Conservation (phyloP, 106 monocot species). For the Allium sativum region DNA sequence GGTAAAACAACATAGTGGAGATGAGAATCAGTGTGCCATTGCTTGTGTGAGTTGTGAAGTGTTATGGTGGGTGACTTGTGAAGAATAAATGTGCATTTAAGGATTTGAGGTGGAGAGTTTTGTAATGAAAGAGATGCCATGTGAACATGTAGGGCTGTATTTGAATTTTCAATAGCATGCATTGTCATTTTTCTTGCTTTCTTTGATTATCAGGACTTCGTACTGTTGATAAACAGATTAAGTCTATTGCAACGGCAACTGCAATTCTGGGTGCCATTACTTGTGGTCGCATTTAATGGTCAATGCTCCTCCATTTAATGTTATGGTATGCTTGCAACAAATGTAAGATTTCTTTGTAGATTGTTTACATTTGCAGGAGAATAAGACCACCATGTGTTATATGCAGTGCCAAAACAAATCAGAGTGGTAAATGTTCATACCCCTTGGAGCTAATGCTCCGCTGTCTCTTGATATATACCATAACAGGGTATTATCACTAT, state of each 20-base stretch:
- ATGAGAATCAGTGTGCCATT: too few species aligned
- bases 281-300: background rate
- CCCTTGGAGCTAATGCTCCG: too few species aligned
- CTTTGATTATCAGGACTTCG: too few species aligned
- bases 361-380: too few species aligned
- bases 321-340: background rate
- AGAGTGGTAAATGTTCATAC: too few species aligned
- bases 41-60: background rate
- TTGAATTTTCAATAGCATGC: background rate
- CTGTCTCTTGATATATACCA: too few species aligned
- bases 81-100: slow-evolving; percentile 8
- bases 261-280: background rate
- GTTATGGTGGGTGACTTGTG: slow-evolving; percentile 5
- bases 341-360: too few species aligned
- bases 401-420: too few species aligned
- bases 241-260: background rate
- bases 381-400: too few species aligned
- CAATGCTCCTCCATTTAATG: background rate
- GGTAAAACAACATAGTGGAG: too few species aligned
- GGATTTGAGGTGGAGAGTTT: background rate
- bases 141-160: background rate
- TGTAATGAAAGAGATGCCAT: background rate
- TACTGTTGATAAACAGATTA: background rate
- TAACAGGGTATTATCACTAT: too few species aligned
- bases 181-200: background rate